Percentiles rank a stretch among this genome's conserved stretches.
These are phyloP conservation scores for Ustilago loliicola DNA, from an alignment of 1,284 basidiomycete genomes.

Conservation along the genomic window DNA sequence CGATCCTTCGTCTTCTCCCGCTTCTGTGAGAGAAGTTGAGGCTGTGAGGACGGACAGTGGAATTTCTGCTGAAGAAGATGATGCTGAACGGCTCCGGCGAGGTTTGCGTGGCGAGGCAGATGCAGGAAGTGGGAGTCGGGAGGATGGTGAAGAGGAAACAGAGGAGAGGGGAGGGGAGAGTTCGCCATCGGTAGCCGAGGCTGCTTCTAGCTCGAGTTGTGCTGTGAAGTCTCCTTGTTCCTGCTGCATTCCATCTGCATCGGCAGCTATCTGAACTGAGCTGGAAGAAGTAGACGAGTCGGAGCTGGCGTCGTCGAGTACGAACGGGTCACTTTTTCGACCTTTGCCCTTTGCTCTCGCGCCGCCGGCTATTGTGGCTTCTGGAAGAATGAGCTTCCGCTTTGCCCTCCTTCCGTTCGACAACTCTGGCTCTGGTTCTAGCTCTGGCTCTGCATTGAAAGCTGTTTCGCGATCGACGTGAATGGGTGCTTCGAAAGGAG, in stretches of 20 bases:
- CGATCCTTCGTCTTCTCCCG: background rate
- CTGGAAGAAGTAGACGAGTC: constrained; percentile 10
- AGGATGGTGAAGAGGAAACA: background rate
- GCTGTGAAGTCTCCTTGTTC: constrained; percentile 28
- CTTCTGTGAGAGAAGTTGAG: background rate
- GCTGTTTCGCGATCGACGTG: background rate
- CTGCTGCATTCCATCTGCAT: background rate
- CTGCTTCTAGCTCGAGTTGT: constrained; percentile 34
- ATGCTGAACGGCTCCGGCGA: constrained; percentile 10
- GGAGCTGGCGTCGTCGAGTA: constrained; percentile 26
- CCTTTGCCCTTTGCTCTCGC: constrained; percentile 31
- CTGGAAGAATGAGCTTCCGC: constrained; percentile 20
- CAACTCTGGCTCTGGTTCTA: background rate
- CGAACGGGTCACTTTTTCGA: constrained; percentile 42
- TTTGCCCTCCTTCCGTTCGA: background rate
- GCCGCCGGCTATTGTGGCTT: background rate
- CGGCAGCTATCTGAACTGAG: background rate
- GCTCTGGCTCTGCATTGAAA: background rate
- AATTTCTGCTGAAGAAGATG: constrained; percentile 28
- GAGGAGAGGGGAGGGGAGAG: constrained; percentile 1
- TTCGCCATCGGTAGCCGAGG: constrained; percentile 26
- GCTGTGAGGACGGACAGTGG: constrained; percentile 12
- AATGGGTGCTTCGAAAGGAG: constrained; percentile 4
- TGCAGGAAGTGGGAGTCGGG: constrained; percentile 18
- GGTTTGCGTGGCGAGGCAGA: constrained; percentile 10